phyloP scores from a whole-genome alignment of 305 asterid genomes.

The Solanum hybrid region DNA sequence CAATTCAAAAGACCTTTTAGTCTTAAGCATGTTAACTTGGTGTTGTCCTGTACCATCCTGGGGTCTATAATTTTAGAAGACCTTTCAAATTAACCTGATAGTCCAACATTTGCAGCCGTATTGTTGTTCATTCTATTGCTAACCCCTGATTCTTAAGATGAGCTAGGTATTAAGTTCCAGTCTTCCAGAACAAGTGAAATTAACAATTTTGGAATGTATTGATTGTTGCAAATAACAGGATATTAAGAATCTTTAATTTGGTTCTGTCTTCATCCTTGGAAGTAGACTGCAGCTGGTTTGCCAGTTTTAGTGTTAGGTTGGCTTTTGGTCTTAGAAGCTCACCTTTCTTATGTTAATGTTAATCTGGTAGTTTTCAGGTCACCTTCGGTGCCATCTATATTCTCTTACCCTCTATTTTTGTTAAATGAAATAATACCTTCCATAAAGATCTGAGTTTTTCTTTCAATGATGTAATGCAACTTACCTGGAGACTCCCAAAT shows the following conservation, averaged over 20 bases:
- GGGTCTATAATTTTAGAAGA: background rate
- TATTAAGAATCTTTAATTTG: background rate
- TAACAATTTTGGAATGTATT: background rate
- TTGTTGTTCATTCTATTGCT: background rate
- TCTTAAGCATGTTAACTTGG: background rate
- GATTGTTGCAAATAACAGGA: background rate
- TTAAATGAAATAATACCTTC: background rate
- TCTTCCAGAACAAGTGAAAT: background rate
- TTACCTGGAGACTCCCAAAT: background rate
- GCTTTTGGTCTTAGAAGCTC: background rate
- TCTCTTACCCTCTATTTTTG: background rate
- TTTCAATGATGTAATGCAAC: background rate
- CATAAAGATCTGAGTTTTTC: background rate
- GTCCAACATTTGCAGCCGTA: background rate
- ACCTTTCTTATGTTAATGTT: background rate
- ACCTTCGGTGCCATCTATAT: background rate
- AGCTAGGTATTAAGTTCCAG: background rate
- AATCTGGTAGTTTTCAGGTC: background rate
- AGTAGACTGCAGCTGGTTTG: background rate
- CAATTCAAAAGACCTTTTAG: background rate
- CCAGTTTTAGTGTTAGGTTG: background rate
- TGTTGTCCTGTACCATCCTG: background rate
- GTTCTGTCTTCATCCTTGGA: background rate
- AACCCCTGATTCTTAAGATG: background rate
- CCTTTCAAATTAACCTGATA: background rate